phyloP scores from a whole-genome alignment of 2,329 filamentous ascomycete genomes.

The Epichloe aotearoae region DNA sequence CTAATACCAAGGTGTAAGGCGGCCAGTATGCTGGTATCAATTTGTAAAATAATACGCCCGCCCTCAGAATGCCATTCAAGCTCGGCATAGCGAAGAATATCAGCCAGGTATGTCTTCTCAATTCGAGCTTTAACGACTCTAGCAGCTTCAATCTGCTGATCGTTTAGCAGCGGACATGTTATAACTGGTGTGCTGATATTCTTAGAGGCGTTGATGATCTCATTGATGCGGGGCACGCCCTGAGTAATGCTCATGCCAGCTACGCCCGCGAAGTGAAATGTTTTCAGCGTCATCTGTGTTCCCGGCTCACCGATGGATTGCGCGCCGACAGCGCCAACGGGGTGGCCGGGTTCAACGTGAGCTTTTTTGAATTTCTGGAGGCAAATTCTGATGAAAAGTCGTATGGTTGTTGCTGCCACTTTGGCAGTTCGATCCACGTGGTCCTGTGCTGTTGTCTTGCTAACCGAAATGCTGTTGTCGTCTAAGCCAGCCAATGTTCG shows the following conservation, averaged over 20 bases:
- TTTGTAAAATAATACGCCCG: conserved; percentile 65
- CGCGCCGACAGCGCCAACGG: conserved; percentile 88
- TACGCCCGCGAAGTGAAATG: conserved; percentile 99
- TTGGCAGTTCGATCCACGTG: conserved; percentile 65
- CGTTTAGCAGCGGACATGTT: conserved; percentile 68
- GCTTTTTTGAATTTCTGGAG: conserved; percentile 83
- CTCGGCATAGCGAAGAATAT: conserved; percentile 69
- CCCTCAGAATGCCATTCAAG: conserved; percentile 74
- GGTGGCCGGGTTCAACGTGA: conserved; percentile 85
- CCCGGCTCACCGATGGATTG: conserved; percentile 97
- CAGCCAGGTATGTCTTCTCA: conserved; percentile 83
- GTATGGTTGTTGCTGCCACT: conserved; percentile 61
- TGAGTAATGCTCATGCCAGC: conserved; percentile 99
- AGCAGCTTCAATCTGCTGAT: conserved; percentile 63
- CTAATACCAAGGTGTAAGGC: conserved; percentile 72
- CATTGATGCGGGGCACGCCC: conserved; percentile 98
- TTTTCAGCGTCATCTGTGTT: conserved; percentile 98
- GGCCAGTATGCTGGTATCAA: conserved; percentile 67
- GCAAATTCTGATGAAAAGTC: conserved; percentile 67
- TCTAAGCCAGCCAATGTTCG: conserved; percentile 39
- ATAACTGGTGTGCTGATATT: conserved; percentile 91
- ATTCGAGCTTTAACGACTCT: conserved; percentile 85
- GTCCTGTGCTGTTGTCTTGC: conserved; percentile 16
- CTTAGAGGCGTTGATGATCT: conserved; percentile 98
- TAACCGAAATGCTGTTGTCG: conserved; percentile 8